A percentile compares a stretch with the other conserved stretches of the same genome.
phyloP scores from a whole-genome alignment of 2,329 filamentous ascomycete species.

The Ascochyta fabae region DNA sequence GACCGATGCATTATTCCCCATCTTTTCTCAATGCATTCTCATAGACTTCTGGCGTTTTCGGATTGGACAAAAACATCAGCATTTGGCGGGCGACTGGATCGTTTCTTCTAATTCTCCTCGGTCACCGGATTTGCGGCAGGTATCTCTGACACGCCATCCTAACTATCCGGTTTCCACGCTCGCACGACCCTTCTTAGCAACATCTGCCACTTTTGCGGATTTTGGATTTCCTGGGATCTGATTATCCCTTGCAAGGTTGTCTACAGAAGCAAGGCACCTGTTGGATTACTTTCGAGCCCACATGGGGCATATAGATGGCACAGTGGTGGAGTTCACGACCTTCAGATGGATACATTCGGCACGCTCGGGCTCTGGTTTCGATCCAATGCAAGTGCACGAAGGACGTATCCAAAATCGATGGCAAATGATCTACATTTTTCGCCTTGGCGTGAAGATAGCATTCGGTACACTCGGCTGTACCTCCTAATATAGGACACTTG shows the following conservation, averaged over 20 bases:
- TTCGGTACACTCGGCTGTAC: conserved; percentile 15
- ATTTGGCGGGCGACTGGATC: conserved; percentile 30
- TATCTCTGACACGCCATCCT: conserved; percentile 13
- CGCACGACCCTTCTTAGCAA: conserved; percentile 11
- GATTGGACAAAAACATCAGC: conserved; percentile 35
- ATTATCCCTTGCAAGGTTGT: neutral
- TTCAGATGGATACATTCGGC: conserved; percentile 10
- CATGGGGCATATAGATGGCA: conserved; percentile 15
- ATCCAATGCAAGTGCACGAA: conserved; percentile 4
- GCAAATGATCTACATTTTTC: conserved; percentile 2
- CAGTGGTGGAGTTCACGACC: conserved; percentile 9
- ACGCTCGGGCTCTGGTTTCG: conserved; percentile 10
- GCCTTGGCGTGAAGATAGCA: conserved; percentile 6
- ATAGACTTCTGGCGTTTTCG: conserved; percentile 34
- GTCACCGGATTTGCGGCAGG: conserved; percentile 13
- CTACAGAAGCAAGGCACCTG: conserved; percentile 1
- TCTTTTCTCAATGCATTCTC: conserved; percentile 31
- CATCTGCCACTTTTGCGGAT: conserved; percentile 3
- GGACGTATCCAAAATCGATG: conserved; percentile 4
- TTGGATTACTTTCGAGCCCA: conserved; percentile 11
- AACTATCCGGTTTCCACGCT: conserved; percentile 12
- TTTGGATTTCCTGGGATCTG: neutral
- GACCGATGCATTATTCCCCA: conserved; percentile 38
- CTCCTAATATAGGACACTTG: conserved; percentile 15
- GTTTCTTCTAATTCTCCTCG: conserved; percentile 14